Percentiles rank a stretch among this genome's conserved stretches.
phyloP scores from a whole-genome alignment of 306 rosid genomes.

The Medicago truncatula region DNA sequence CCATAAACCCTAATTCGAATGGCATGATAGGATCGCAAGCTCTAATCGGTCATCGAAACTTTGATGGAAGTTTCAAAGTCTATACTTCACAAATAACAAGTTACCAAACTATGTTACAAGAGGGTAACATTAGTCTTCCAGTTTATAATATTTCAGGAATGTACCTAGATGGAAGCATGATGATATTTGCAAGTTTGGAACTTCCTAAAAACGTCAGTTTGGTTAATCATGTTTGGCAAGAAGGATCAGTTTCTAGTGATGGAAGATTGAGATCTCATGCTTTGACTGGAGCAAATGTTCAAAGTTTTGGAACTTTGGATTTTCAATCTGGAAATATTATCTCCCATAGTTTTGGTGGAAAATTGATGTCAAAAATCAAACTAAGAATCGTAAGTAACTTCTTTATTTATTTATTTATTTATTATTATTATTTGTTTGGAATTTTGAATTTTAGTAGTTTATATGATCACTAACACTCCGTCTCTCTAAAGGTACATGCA shows the following conservation, averaged over 20 bases:
- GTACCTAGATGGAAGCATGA: neutral
- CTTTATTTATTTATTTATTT: too few relatives aligned
- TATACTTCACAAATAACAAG: conserved; percentile 40
- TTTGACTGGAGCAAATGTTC: conserved; percentile 1
- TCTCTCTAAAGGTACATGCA: conserved; percentile 42
- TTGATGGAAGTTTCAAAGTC: conserved; percentile 27
- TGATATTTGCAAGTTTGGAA: conserved; percentile 36
- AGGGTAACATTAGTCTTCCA: conserved; percentile 37
- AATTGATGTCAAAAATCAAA: neutral
- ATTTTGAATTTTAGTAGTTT: too few relatives aligned
- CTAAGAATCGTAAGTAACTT: conserved; percentile 29
- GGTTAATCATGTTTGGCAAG: conserved; percentile 51
- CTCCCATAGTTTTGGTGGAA: neutral
- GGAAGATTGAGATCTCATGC: conserved; percentile 28
- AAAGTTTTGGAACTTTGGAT: conserved; percentile 44
- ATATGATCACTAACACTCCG: neutral
- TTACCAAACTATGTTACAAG: conserved; percentile 17
- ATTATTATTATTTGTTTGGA: too few relatives aligned
- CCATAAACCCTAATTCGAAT: conserved; percentile 45
- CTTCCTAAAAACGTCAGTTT: conserved; percentile 4
- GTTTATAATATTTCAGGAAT: conserved; percentile 32
- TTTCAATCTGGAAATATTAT: conserved; percentile 21
- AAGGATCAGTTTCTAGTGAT: conserved; percentile 36
- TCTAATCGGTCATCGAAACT: conserved; percentile 6
- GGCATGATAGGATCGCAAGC: conserved; percentile 60